Evolutionary conservation across 2,329 filamentous ascomycete species (phyloP), one percentile per base, ranked within the genome.

Genomic region (Chaetomiaceae sp.): DNA sequence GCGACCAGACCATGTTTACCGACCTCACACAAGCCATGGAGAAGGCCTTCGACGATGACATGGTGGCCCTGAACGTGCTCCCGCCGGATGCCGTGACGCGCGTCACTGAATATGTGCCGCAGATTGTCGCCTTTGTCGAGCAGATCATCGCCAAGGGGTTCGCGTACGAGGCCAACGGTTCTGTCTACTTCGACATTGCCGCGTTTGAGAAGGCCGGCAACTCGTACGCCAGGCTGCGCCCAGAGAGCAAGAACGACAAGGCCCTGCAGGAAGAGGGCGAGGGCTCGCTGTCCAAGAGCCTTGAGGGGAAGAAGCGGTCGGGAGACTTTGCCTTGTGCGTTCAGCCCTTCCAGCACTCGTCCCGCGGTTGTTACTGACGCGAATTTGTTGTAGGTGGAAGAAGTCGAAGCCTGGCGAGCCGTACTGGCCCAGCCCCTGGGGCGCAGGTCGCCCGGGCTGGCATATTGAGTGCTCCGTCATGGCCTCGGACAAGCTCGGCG

Each of bases 391-490:
- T 13, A 57, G 52, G 19, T 60, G 90, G 91, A 97, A 97, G 68
- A 83, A 85, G 48, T 91, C 86, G 1, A 96, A 95, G 70, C 82
- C 88, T 13, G 92, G 92, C 38, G 92, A 97, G 74, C 92, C 92
- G 0, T 87, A 82, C 58, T 97, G 92, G 92, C 76, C 83, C 5
- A 93, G 87, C 60, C 83, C 83, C 3, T 97, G 92, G 91, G 90
- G 92, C 4, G 77, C 83, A 50, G 91, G 91, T 4, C 78, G 92
- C 39, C 92, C 92, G 1, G 92, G 92, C 16, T 97, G 92, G 92
- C 92, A 96, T 65, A 96, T 96, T 63, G 91, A 96, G 72, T 96
- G 92, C 81, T 91, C 86, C 1, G 90, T 90, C 14, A 96, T 97
- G 92, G 90, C 91, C 0, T 92, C 87, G 2, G 88, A 91, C 57